Conservation (phyloP, 2,329 filamentous ascomycete species). For the Rasamsonia emersonii region DNA sequence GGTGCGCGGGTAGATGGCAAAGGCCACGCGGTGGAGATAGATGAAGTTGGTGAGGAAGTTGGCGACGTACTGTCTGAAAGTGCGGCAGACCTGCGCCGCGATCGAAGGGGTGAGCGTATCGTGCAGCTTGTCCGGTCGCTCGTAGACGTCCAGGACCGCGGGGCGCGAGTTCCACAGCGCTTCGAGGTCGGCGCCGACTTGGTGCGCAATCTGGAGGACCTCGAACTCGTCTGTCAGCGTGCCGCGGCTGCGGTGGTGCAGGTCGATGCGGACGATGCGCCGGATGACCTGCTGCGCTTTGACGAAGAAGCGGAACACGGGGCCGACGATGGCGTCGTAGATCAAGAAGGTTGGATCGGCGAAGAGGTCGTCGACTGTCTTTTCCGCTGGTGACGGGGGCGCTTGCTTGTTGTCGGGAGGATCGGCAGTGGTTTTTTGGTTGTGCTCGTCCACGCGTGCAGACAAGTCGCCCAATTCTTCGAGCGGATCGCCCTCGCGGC, state of each 20-base stretch:
- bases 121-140: conserved; percentile 18
- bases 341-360: conserved; percentile 22
- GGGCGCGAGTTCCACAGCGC: conserved; percentile 26
- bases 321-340: conserved; percentile 21
- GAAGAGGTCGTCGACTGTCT: conserved; percentile 12
- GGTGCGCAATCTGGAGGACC: conserved; percentile 28
- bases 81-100: conserved; percentile 21
- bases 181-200: conserved; percentile 27
- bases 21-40: conserved; percentile 28
- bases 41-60: conserved; percentile 29
- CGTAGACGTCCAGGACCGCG: conserved; percentile 23
- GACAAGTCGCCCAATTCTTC: conserved; percentile 18
- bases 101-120: conserved; percentile 17
- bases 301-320: conserved; percentile 25
- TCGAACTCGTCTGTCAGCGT: conserved; percentile 30
- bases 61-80: conserved; percentile 26
- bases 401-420: conserved; percentile 4
- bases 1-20: conserved; percentile 29
- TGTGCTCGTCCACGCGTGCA: conserved; percentile 3
- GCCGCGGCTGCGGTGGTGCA: conserved; percentile 30
- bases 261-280: conserved; percentile 26
- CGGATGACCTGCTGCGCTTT: conserved; percentile 26
- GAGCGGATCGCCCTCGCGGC: conserved; percentile 26
- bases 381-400: conserved; percentile 9
- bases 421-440: conserved; percentile 2